A percentile compares a stretch with the other conserved stretches of the same genome.
Evolutionary conservation across 108 stramenopile species (phyloP).

Genomic region (Hondaea fermentalgiana): DNA sequence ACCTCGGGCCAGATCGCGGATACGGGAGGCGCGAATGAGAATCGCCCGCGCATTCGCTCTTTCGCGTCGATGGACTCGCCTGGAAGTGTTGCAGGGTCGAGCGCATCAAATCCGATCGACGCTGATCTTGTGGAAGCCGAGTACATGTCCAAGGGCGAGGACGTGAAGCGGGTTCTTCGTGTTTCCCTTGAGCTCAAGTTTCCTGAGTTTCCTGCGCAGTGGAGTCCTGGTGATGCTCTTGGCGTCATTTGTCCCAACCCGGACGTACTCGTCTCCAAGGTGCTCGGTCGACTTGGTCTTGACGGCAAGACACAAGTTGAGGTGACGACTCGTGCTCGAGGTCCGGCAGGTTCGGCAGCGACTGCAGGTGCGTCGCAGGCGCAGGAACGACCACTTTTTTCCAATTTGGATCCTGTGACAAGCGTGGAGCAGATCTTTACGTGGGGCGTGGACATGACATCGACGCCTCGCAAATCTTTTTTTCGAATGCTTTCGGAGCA

Average conservation of each 20-base stretch:
- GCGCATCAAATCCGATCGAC: conserved; percentile 47
- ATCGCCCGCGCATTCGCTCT: neutral
- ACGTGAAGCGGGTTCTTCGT: conserved; percentile 69
- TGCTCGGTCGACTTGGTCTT: neutral
- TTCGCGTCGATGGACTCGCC: neutral
- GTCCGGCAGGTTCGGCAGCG: neutral
- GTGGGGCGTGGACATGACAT: conserved; percentile 60
- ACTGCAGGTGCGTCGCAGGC: neutral
- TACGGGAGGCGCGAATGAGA: neutral
- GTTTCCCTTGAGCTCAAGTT: conserved; percentile 47
- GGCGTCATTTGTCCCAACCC: conserved; percentile 67
- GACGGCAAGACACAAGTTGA: conserved; percentile 22
- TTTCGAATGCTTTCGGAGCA: conserved; percentile 53
- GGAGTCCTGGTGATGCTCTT: conserved; percentile 79
- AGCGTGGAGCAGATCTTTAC: conserved; percentile 57
- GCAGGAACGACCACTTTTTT: conserved; percentile 48
- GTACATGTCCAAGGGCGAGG: conserved; percentile 61
- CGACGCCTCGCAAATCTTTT: conserved; percentile 57
- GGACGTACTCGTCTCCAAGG: neutral
- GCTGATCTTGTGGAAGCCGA: conserved; percentile 52
- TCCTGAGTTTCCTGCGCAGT: conserved; percentile 38
- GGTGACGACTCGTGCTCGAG: conserved; percentile 16
- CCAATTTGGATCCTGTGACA: conserved; percentile 47
- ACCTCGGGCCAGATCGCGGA: neutral
- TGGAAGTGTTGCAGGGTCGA: neutral